These are phyloP conservation scores for Pyrenula massariospora DNA, from an alignment of 495 filamentous ascomycete genomes.

Conservation along the genomic window DNA sequence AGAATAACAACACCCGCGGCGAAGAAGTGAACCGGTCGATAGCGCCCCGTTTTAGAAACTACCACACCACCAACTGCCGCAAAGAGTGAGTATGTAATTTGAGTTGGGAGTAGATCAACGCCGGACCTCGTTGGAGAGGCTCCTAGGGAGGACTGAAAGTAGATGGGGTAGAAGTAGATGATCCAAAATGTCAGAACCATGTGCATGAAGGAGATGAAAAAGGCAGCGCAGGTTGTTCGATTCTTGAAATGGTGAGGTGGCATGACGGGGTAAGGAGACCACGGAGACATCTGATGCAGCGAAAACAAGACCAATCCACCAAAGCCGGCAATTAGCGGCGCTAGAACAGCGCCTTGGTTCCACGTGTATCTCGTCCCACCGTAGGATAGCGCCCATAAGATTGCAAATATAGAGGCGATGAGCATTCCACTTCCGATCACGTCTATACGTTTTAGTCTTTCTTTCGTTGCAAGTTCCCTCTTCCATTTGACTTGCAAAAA, in stretches of 20 bases:
- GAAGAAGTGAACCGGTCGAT: constrained; percentile 30
- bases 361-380: constrained; percentile 43
- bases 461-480: constrained; percentile 7
- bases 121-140: constrained; percentile 19
- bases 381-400: constrained; percentile 45
- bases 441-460: constrained; percentile 34
- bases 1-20: constrained; percentile 25
- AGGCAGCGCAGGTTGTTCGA: constrained; percentile 4
- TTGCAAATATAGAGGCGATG: constrained; percentile 23
- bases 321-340: constrained; percentile 15
- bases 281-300: constrained; percentile 9
- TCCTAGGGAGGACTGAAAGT: constrained; percentile 27
- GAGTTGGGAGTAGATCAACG: constrained; percentile 22
- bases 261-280: constrained; percentile 21
- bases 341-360: constrained; percentile 34
- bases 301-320: constrained; percentile 9
- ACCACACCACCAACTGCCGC: constrained; percentile 19
- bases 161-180: constrained; percentile 34
- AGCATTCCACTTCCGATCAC: constrained; percentile 44
- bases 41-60: constrained; percentile 26
- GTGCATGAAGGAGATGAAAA: constrained; percentile 15
- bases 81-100: constrained; percentile 16
- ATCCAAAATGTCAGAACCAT: constrained; percentile 12
- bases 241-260: constrained; percentile 22
- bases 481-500: constrained; percentile 26